Evolutionary conservation across 2,329 filamentous ascomycete species (phyloP), one percentile per base, ranked within the genome.

Genomic region (Berkeleyomyces basicola): DNA sequence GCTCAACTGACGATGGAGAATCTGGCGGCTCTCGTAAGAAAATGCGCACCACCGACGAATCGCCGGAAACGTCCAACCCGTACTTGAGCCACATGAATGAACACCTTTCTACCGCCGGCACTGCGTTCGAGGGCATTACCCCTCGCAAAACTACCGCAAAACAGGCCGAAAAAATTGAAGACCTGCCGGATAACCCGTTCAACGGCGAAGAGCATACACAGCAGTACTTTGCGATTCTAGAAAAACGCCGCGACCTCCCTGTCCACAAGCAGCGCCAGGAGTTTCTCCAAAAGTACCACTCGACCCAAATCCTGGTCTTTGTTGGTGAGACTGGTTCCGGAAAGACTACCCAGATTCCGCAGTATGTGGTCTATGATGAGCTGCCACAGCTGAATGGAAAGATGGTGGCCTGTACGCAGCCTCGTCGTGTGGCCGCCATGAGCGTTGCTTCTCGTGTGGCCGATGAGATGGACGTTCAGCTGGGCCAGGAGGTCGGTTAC

Each of bases 281-380:
- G 72, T 99, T 99, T 72, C 81, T 99, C 65, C 78, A 91, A 71
- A 83, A 95, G 70, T 99, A 95, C 76, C 95, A 99, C 70, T 84
- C 87, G 69, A 89, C 86, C 33, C 93, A 99, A 75, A 96, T 99
- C 68, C 84, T 99, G 65, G 93, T 99, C 70, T 96, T 99, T 70
- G 93, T 99, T 67, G 93, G 93, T 77, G 93, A 99, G 79, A 99
- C 93, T 7, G 93, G 95, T 83, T 99, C 93, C 67, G 93, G 93
- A 77, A 99, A 99, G 78, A 99, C 93, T 3, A 99, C 93, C 0
- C 93, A 99, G 78, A 97, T 99, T 66, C 93, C 93, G 1, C 93
- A 99, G 74, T 99, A 96, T 73, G 92, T 99, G 67, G 83, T 99
- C 47, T 97, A 87, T 79, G 93, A 99, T 75, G 93, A 99, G 74